Evolutionary conservation across 495 filamentous ascomycete species (phyloP).

Genomic region (Penicillium cosmopolitanum): DNA sequence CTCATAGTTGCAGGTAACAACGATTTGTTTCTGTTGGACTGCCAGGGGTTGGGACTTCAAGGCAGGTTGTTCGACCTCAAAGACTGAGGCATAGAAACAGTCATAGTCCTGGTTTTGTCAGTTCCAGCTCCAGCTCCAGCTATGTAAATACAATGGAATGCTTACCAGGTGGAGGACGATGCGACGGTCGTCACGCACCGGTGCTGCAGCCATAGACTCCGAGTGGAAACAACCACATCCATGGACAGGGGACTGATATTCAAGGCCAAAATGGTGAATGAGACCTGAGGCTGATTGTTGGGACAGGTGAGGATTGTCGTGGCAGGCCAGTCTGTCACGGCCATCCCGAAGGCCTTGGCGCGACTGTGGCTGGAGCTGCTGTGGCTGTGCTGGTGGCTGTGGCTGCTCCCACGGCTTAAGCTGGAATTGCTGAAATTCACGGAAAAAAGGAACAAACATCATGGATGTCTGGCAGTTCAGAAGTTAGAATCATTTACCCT

Average conservation of each 20-base stretch:
- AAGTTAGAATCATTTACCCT: too few relatives aligned
- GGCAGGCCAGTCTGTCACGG: background rate
- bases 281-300: background rate
- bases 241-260: slow-evolving; percentile 6
- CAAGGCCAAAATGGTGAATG: background rate
- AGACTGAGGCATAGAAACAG: slow-evolving; percentile 91
- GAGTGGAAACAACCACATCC: slow-evolving; percentile 13
- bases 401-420: background rate
- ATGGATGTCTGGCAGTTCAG: background rate
- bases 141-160: background rate
- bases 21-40: slow-evolving; percentile 84
- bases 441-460: background rate
- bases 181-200: slow-evolving; percentile 62
- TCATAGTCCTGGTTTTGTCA: slow-evolving; percentile 71
- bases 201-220: slow-evolving; percentile 43
- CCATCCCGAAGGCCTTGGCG: background rate
- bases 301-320: background rate
- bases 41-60: slow-evolving; percentile 74
- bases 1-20: slow-evolving; percentile 95
- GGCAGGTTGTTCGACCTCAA: slow-evolving; percentile 76
- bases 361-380: background rate
- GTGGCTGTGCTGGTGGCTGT: background rate
- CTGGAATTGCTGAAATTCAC: background rate
- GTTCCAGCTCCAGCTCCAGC: background rate
- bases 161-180: slow-evolving; percentile 81